Conservation (phyloP, 1,284 basidiomycete species). For the Dichomitus squalens region DNA sequence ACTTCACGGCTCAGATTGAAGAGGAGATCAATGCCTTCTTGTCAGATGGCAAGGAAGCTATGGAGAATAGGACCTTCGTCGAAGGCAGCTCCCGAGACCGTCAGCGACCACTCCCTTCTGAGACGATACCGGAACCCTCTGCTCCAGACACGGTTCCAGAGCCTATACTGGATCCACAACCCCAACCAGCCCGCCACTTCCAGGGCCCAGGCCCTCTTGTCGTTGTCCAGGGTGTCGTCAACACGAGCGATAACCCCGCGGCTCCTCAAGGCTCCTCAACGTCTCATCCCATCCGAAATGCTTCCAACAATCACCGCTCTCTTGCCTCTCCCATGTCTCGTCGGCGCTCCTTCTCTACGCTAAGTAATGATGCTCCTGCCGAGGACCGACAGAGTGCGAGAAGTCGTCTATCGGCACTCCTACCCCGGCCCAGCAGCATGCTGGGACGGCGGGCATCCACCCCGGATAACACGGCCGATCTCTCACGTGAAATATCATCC, state of each 20-base stretch:
- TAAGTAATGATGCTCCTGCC: slow-evolving; percentile 3
- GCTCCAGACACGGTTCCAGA: slow-evolving; percentile 10
- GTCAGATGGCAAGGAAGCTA: slow-evolving; percentile 4
- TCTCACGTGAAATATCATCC: background rate
- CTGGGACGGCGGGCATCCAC: slow-evolving; percentile 17
- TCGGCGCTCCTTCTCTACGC: slow-evolving; percentile 24
- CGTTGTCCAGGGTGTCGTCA: slow-evolving; percentile 79
- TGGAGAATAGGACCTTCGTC: slow-evolving; percentile 8
- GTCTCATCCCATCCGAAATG: slow-evolving; percentile 5
- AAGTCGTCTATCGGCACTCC: slow-evolving; percentile 30
- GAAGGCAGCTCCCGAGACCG: slow-evolving; percentile 22
- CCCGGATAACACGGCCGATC: slow-evolving; percentile 4
- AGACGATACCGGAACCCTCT: background rate
- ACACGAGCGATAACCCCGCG: slow-evolving; percentile 60
- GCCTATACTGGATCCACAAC: slow-evolving; percentile 7
- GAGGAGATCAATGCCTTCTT: slow-evolving; percentile 22
- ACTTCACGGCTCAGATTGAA: background rate
- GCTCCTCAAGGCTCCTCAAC: slow-evolving; percentile 25
- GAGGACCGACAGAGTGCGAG: slow-evolving; percentile 25
- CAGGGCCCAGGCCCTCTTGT: slow-evolving; percentile 76
- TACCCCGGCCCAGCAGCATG: slow-evolving; percentile 28
- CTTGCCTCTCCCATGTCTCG: background rate
- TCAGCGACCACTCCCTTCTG: slow-evolving; percentile 3
- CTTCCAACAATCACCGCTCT: slow-evolving; percentile 11
- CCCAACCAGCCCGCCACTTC: slow-evolving; percentile 46